These are phyloP conservation scores for Tylopilus sp. DNA, from an alignment of 1,284 basidiomycete genomes.

Conservation along the genomic window DNA sequence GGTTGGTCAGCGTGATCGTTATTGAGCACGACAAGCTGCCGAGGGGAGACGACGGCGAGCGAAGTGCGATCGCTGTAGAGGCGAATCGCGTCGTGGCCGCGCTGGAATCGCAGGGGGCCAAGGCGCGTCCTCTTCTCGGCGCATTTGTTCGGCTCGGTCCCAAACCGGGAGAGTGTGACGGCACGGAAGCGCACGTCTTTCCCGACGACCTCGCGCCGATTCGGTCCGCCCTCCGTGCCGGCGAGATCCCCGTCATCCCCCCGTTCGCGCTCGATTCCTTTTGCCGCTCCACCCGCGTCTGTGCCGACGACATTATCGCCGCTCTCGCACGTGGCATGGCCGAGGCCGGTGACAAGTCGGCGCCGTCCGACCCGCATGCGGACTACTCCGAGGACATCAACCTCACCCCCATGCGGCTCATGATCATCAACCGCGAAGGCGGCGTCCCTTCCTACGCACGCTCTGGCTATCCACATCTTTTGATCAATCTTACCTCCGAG, in stretches of 20 bases:
- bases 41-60: constrained; percentile 64
- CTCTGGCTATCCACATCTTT: constrained; percentile 89
- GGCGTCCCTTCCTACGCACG: constrained; percentile 98
- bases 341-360: constrained; percentile 47
- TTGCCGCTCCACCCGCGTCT: constrained; percentile 81
- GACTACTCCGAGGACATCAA: constrained; percentile 55
- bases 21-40: constrained; percentile 84
- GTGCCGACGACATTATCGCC: constrained; percentile 88
- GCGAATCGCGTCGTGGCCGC: constrained; percentile 82
- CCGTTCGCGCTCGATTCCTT: constrained; percentile 92
- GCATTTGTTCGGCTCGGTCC: constrained; percentile 84
- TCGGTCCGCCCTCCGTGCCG: constrained; percentile 82
- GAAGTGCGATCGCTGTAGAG: constrained; percentile 60
- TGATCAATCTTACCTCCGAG: constrained; percentile 93
- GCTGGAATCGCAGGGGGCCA: constrained; percentile 81
- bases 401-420: constrained; percentile 87
- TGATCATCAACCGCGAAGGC: constrained; percentile 97
- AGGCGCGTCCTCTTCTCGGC: constrained; percentile 83
- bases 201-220: constrained; percentile 79
- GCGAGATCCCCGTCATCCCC: constrained; percentile 96
- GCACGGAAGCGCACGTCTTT: constrained; percentile 67
- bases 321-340: constrained; percentile 89
- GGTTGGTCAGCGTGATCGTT: constrained; percentile 92
- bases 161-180: constrained; percentile 53
- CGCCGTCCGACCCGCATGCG: constrained; percentile 25